These are phyloP conservation scores for Arthroderma uncinatum DNA, from an alignment of 2,329 filamentous ascomycete species.

Conservation along the genomic window DNA sequence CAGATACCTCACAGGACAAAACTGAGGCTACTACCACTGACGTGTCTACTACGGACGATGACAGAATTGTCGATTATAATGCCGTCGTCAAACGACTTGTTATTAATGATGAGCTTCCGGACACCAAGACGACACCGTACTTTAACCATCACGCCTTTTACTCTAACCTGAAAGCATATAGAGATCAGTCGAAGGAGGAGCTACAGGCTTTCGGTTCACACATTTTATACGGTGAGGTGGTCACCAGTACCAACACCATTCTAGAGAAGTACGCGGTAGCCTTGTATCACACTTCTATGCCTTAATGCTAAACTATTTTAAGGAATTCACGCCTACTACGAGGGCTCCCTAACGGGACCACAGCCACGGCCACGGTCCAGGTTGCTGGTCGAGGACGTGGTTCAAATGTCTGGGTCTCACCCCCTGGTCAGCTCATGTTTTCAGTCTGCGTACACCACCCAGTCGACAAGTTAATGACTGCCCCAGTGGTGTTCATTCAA, in stretches of 20 bases:
- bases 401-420: conserved; percentile 88
- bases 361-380: conserved; percentile 74
- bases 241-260: conserved; percentile 88
- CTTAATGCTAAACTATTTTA: conserved; percentile 4
- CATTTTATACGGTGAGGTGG: conserved; percentile 78
- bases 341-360: conserved; percentile 73
- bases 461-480: conserved; percentile 55
- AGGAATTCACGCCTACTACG: conserved; percentile 69
- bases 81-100: conserved; percentile 62
- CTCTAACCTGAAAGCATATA: conserved; percentile 57
- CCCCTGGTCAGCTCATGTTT: conserved; percentile 74
- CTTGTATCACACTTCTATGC: not conserved
- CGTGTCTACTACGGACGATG: conserved; percentile 27
- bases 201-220: conserved; percentile 59
- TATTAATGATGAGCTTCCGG: conserved; percentile 60
- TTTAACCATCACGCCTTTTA: conserved; percentile 80
- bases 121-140: conserved; percentile 62
- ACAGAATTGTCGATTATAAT: conserved; percentile 63
- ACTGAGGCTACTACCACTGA: conserved; percentile 24
- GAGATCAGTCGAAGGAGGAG: conserved; percentile 45
- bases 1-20: conserved; percentile 24
- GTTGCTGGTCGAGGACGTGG: conserved; percentile 80
- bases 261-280: conserved; percentile 65
- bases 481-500: conserved; percentile 85
- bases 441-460: conserved; percentile 80